Percentiles rank a stretch among this genome's conserved stretches.
These are phyloP conservation scores for Podaxis sp. DNA, from an alignment of 768 basidiomycete genomes.

Conservation along the genomic window DNA sequence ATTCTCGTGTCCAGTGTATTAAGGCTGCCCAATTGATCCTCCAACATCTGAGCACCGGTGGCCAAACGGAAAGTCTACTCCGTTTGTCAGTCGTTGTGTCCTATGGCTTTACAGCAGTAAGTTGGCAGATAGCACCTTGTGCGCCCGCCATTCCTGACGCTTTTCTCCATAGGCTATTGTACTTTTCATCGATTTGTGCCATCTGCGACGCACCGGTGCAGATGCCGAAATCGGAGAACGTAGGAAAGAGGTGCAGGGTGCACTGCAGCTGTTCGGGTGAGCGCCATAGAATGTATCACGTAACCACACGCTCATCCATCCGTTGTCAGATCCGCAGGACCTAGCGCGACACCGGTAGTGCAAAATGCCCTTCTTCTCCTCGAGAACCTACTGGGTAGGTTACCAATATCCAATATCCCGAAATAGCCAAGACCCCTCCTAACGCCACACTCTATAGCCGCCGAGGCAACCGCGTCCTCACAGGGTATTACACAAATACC, in stretches of 20 bases:
- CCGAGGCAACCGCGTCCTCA: background rate
- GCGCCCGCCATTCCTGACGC: background rate
- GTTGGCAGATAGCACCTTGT: background rate
- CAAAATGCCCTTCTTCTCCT: slow-evolving; percentile 24
- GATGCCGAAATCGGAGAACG: slow-evolving; percentile 19
- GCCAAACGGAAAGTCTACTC: slow-evolving; percentile 21
- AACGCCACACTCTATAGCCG: background rate
- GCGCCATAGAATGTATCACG: slow-evolving; percentile 16
- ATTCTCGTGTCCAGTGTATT: slow-evolving; percentile 24
- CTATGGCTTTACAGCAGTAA: slow-evolving; percentile 25
- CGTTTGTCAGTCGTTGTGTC: slow-evolving; percentile 25
- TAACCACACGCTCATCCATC: background rate
- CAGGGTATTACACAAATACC: slow-evolving; percentile 9
- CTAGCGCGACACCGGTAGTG: slow-evolving; percentile 15
- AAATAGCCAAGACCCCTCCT: background rate
- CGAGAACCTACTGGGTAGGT: slow-evolving; percentile 23
- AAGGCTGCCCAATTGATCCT: slow-evolving; percentile 23
- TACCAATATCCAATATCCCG: slow-evolving; percentile 17
- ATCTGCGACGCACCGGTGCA: slow-evolving; percentile 15
- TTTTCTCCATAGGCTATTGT: slow-evolving; percentile 20
- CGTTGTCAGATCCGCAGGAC: background rate
- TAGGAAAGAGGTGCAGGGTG: slow-evolving; percentile 19
- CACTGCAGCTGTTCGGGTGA: slow-evolving; percentile 24
- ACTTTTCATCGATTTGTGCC: slow-evolving; percentile 25
- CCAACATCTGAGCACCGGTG: slow-evolving; percentile 20